These are phyloP conservation scores for Pyrus pyrifolia DNA, from an alignment of 306 rosid species.

Conservation along the genomic window DNA sequence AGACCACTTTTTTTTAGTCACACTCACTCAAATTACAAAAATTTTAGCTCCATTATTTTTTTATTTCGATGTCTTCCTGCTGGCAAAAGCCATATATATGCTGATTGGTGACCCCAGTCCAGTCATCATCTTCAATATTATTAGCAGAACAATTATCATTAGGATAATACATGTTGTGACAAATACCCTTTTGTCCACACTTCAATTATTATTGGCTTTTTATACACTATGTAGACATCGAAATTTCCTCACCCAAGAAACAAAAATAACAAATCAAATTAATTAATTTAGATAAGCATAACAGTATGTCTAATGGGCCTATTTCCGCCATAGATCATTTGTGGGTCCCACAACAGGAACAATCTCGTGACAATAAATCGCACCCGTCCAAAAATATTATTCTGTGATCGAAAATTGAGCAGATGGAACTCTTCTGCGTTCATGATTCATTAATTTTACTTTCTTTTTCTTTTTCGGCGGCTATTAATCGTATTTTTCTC, in stretches of 20 bases:
- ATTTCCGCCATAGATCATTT: conserved; percentile 15
- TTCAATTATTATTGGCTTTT: conserved; percentile 38
- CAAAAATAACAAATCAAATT: conserved; percentile 10
- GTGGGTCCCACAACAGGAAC: conserved; percentile 32
- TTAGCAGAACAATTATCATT: conserved; percentile 34
- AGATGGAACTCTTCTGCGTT: conserved; percentile 31
- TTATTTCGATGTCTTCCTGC: neutral
- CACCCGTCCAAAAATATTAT: conserved; percentile 37
- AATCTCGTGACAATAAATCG: conserved; percentile 27
- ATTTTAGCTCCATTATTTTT: conserved; percentile 25
- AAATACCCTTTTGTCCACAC: conserved; percentile 48
- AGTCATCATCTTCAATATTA: conserved; percentile 30
- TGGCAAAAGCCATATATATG: neutral
- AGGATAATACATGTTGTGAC: conserved; percentile 40
- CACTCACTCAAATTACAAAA: neutral
- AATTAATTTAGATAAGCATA: conserved; percentile 14
- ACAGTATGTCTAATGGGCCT: conserved; percentile 13
- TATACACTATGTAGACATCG: conserved; percentile 3
- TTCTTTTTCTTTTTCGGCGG: conserved; percentile 23
- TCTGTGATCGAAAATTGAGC: conserved; percentile 40
- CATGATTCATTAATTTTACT: conserved; percentile 20
- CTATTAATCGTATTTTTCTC: conserved; percentile 12
- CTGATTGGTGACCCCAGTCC: conserved; percentile 24
- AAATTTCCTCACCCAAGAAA: conserved; percentile 16
- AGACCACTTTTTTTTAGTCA: conserved; percentile 5